These are phyloP conservation scores for Pyrenophora graminea DNA, from an alignment of 2,329 filamentous ascomycete species.

Conservation along the genomic window DNA sequence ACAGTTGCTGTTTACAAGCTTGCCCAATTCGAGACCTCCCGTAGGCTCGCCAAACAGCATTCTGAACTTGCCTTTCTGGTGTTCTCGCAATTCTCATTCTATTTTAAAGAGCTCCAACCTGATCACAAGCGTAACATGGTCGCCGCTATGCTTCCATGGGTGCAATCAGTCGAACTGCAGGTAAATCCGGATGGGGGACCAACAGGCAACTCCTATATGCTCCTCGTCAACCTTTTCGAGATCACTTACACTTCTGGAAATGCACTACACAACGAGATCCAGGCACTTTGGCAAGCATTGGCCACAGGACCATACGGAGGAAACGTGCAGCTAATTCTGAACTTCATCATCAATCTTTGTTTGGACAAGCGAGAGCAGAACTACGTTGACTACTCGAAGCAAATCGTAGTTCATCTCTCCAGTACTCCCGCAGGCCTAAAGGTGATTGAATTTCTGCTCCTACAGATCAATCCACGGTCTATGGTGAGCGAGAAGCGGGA, in stretches of 20 bases:
- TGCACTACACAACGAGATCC: conserved; percentile 91
- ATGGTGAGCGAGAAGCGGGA: conserved; percentile 88
- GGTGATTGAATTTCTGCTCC: conserved; percentile 88
- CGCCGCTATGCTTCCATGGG: conserved; percentile 92
- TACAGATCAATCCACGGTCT: conserved; percentile 91
- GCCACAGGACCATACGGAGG: conserved; percentile 90
- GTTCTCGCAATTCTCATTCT: conserved; percentile 92
- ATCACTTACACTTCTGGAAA: conserved; percentile 92
- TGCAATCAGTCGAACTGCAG: conserved; percentile 90
- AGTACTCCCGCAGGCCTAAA: conserved; percentile 84
- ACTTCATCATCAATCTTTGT: conserved; percentile 95
- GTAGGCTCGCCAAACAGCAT: conserved; percentile 84
- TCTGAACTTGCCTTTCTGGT: conserved; percentile 88
- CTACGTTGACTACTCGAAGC: conserved; percentile 96
- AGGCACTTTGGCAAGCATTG: conserved; percentile 94
- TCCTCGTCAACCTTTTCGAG: conserved; percentile 91
- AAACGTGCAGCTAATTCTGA: conserved; percentile 90
- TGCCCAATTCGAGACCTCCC: conserved; percentile 95
- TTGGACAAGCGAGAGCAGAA: conserved; percentile 94
- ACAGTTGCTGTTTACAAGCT: conserved; percentile 97
- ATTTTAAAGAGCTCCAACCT: conserved; percentile 85
- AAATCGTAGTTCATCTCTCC: conserved; percentile 94
- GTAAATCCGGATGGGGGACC: conserved; percentile 90
- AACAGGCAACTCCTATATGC: conserved; percentile 88
- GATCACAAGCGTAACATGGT: conserved; percentile 91